A percentile compares a stretch with the other conserved stretches of the same genome.
Conservation (phyloP, 176 grass and related monocot species). For the Cenchrus purpureus region DNA sequence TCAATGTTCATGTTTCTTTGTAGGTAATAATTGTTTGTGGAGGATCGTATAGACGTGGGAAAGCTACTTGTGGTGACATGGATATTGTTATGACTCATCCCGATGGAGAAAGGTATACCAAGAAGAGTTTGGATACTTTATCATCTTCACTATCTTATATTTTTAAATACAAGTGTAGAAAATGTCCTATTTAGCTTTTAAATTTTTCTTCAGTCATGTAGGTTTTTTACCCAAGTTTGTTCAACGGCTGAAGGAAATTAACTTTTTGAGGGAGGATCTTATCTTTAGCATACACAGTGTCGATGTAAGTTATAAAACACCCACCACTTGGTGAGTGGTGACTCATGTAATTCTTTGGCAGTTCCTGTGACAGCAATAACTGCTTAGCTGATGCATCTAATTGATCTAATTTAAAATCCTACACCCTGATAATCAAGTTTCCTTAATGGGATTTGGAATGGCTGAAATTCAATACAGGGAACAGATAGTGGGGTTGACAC, state of each 20-base stretch:
- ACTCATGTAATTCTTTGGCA: neutral
- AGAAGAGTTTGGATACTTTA: slow-evolving; percentile 20
- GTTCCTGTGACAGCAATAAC: neutral
- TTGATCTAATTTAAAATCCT: neutral
- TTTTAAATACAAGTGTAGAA: neutral
- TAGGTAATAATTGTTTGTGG: slow-evolving; percentile 88
- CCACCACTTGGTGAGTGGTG: neutral
- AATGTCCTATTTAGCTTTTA: neutral
- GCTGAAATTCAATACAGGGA: slow-evolving; percentile 59
- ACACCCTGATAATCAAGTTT: slow-evolving; percentile 3
- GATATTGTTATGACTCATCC: slow-evolving; percentile 92
- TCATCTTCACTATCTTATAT: neutral
- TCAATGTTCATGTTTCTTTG: slow-evolving; percentile 26
- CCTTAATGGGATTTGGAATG: slow-evolving; percentile 3
- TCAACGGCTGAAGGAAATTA: slow-evolving; percentile 78
- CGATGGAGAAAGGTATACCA: slow-evolving; percentile 80
- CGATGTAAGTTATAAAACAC: slow-evolving; percentile 62
- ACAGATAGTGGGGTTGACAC: slow-evolving; percentile 89
- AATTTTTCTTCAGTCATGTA: slow-evolving; percentile 61
- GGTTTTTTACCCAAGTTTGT: slow-evolving; percentile 86
- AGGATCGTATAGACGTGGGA: slow-evolving; percentile 97
- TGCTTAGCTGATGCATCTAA: neutral
- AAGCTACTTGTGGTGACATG: slow-evolving; percentile 94
- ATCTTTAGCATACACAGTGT: slow-evolving; percentile 90
- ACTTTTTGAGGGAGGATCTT: slow-evolving; percentile 96